A percentile compares a stretch with the other conserved stretches of the same genome.
Evolutionary conservation across 108 stramenopile species (phyloP).

Genomic region (Epipyxis sp.): DNA sequence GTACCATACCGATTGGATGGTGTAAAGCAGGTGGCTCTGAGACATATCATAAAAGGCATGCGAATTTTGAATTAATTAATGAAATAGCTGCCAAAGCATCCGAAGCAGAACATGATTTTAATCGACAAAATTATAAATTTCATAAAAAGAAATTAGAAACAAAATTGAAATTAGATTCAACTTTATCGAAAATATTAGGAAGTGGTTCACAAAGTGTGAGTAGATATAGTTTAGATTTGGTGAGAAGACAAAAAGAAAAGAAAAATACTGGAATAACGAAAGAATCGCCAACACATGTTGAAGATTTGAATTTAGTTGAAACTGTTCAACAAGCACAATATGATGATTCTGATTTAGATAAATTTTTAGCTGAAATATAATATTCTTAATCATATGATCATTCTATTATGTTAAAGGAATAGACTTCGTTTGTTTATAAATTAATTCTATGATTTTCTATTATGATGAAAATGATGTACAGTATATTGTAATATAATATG

Average conservation of each 20-base stretch:
- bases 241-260: background rate
- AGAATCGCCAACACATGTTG: background rate
- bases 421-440: too few relatives aligned
- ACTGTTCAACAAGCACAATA: background rate
- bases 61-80: background rate
- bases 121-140: background rate
- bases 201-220: background rate
- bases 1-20: conserved; percentile 25
- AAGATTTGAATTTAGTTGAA: background rate
- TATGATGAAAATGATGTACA: too few relatives aligned
- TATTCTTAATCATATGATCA: background rate
- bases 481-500: too few relatives aligned
- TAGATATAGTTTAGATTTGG: conserved; percentile 2
- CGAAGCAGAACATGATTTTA: background rate
- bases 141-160: background rate
- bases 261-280: background rate
- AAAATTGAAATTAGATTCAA: background rate
- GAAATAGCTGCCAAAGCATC: conserved; percentile 10
- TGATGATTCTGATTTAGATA: background rate
- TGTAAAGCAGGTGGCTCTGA: conserved; percentile 24
- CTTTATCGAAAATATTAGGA: background rate
- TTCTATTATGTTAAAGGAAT: too few relatives aligned
- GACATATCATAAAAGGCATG: background rate
- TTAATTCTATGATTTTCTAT: too few relatives aligned
- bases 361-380: background rate